Conservation (phyloP, 768 basidiomycete genomes). For the Tephrocybe rancida region DNA sequence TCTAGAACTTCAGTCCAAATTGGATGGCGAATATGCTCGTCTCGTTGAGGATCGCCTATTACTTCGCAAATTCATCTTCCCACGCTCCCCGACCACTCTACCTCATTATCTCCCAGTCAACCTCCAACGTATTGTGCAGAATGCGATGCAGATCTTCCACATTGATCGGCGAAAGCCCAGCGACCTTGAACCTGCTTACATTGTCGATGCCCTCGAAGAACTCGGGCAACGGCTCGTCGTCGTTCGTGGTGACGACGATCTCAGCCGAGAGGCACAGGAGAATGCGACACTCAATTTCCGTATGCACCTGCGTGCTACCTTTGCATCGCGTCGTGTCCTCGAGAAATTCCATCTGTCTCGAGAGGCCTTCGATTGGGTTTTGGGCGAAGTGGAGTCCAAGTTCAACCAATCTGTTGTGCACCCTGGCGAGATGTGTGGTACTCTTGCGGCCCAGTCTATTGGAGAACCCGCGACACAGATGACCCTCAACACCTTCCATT, state of each 20-base stretch:
- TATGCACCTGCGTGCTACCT: conserved; percentile 89
- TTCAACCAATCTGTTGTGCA: conserved; percentile 93
- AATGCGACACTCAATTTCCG: conserved; percentile 93
- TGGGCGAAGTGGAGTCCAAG: conserved; percentile 94
- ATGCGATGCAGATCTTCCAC: conserved; percentile 95
- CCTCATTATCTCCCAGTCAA: conserved; percentile 95
- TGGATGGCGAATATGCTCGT: conserved; percentile 72
- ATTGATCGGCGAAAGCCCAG: conserved; percentile 93
- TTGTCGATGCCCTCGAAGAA: conserved; percentile 77
- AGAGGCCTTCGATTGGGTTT: conserved; percentile 97
- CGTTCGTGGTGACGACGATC: conserved; percentile 81
- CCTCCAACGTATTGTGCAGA: conserved; percentile 92
- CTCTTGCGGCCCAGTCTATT: conserved; percentile 96
- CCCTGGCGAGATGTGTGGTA: conserved; percentile 99
- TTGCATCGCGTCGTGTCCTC: conserved; percentile 85
- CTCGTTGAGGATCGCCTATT: conserved; percentile 74
- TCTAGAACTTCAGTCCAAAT: conserved; percentile 75
- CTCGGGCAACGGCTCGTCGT: conserved; percentile 80
- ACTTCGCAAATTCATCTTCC: conserved; percentile 86
- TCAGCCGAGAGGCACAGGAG: conserved; percentile 77
- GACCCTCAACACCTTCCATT: conserved; percentile 99
- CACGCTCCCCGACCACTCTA: conserved; percentile 64
- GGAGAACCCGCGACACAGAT: conserved; percentile 99
- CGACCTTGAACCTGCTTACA: conserved; percentile 87
- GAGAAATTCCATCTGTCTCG: conserved; percentile 87